Conservation (phyloP, 352 stramenopile species). For the Globisporangium takayamanum region DNA sequence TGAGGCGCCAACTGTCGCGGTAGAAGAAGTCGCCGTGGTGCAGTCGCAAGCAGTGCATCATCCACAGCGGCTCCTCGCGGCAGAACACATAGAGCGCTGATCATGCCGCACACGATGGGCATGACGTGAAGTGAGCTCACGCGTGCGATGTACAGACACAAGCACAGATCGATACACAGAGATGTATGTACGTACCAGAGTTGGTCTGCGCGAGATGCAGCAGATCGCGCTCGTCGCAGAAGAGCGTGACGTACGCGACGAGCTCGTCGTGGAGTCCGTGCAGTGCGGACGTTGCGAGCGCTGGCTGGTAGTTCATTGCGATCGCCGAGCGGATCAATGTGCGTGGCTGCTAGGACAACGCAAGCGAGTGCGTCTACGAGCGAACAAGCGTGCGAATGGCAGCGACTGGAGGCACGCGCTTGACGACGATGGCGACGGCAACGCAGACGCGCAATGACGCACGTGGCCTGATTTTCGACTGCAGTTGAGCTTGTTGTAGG, state of each 20-base stretch:
- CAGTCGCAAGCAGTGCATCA: constrained; percentile 65
- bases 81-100: constrained; percentile 77
- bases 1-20: constrained; percentile 63
- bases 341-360: no score
- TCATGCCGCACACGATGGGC: neutral
- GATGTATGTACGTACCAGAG: constrained; percentile 41
- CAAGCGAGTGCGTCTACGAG: neutral
- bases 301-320: constrained; percentile 44
- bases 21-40: constrained; percentile 68
- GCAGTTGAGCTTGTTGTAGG: neutral
- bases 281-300: constrained; percentile 53
- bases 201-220: constrained; percentile 58
- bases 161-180: neutral
- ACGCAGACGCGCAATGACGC: constrained; percentile 3
- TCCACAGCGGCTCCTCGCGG: constrained; percentile 79
- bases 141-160: neutral
- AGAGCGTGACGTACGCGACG: constrained; percentile 70
- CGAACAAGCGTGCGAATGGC: neutral
- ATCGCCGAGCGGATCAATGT: neutral
- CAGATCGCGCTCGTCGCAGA: constrained; percentile 56
- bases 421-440: neutral
- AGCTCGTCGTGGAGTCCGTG: constrained; percentile 68
- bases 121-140: no score
- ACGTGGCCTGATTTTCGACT: neutral
- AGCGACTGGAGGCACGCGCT: neutral